Conservation (phyloP, 768 basidiomycete genomes). For the Mycena indigotica region DNA sequence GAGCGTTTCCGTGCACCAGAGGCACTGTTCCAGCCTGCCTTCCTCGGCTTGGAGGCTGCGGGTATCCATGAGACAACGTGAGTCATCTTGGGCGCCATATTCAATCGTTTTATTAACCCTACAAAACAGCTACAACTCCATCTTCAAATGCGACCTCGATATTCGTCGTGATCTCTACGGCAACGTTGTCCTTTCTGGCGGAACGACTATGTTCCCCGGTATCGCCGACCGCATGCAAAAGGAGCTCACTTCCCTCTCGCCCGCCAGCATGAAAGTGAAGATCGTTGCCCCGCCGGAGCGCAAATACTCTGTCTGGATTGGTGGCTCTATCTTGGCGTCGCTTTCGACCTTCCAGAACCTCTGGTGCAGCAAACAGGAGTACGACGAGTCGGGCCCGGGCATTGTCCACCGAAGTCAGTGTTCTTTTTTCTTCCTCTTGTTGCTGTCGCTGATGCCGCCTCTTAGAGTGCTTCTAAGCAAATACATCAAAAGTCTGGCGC, state of each 20-base stretch:
- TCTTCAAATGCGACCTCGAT: constrained; percentile 47
- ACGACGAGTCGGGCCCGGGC: constrained; percentile 42
- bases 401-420: constrained; percentile 46
- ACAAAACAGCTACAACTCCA: constrained; percentile 54
- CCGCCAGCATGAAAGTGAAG: constrained; percentile 64
- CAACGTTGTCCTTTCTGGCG: constrained; percentile 23
- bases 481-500: neutral
- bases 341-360: constrained; percentile 25
- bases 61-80: constrained; percentile 62
- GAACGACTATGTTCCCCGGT: constrained; percentile 25
- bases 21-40: constrained; percentile 72
- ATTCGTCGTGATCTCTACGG: constrained; percentile 24
- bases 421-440: neutral
- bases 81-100: constrained; percentile 4
- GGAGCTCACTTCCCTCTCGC: constrained; percentile 66
- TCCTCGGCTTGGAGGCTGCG: constrained; percentile 50
- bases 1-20: constrained; percentile 77
- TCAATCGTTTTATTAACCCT: neutral
- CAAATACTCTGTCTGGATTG: constrained; percentile 53
- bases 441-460: neutral
- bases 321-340: constrained; percentile 20
- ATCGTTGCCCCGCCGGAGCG: constrained; percentile 71
- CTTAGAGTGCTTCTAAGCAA: constrained; percentile 25
- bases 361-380: constrained; percentile 25
- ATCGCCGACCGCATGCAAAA: constrained; percentile 59